A percentile compares a stretch with the other conserved stretches of the same genome.
phyloP scores from a whole-genome alignment of 163 green algal species.

The Chlamydomonas reinhardtii region DNA sequence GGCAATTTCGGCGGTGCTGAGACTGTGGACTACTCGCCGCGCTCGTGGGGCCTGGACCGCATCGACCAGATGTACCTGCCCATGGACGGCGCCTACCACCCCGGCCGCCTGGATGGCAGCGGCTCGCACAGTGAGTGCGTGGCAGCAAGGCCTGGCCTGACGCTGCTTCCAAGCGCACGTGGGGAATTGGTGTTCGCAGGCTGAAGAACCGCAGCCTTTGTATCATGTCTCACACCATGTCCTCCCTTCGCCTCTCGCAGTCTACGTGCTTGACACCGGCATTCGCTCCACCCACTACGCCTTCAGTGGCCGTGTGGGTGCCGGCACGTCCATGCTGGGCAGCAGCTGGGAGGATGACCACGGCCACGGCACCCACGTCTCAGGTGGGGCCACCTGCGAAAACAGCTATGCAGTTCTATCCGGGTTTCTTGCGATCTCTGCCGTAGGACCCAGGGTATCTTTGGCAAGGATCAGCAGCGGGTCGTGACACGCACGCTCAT shows the following conservation, averaged over 20 bases:
- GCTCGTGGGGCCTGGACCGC: conserved; percentile 71
- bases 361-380: conserved; percentile 50
- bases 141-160: no score
- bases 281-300: conserved; percentile 53
- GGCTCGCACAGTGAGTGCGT: conserved; percentile 53
- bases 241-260: background rate
- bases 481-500: no score
- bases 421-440: no score
- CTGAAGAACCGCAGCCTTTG: no score
- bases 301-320: conserved; percentile 49
- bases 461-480: no score
- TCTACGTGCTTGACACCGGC: conserved; percentile 77
- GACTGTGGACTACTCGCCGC: background rate
- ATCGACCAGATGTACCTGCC: conserved; percentile 71
- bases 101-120: conserved; percentile 61
- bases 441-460: no score
- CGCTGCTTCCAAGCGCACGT: no score
- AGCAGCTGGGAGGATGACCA: conserved; percentile 49
- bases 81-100: conserved; percentile 65
- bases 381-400: no score
- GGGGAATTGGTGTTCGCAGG: no score
- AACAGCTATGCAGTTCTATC: no score
- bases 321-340: conserved; percentile 12
- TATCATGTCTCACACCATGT: no score
- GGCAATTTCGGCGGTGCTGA: background rate